Conservation (phyloP, 179 eudicot genomes). For the Beta corolliflora region DNA sequence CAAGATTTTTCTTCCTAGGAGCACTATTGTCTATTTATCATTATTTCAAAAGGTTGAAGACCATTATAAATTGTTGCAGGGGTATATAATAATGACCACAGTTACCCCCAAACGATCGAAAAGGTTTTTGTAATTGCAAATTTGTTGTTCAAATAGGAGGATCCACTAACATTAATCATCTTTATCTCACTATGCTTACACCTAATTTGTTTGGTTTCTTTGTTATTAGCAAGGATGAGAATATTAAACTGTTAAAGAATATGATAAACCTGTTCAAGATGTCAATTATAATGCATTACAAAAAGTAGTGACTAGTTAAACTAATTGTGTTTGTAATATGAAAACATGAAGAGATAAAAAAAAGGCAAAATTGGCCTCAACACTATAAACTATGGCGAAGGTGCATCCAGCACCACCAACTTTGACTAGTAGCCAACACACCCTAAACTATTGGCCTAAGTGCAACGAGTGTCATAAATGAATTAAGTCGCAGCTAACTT, state of each 20-base stretch:
- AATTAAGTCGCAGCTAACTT: too few species aligned
- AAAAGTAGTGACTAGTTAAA: not conserved
- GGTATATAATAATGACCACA: not conserved
- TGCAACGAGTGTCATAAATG: too few species aligned
- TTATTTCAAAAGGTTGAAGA: not conserved
- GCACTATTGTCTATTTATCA: too few species aligned
- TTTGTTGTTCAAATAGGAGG: constrained; percentile 12
- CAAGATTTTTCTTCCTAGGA: too few species aligned
- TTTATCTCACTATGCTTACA: not conserved
- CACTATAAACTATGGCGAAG: too few species aligned
- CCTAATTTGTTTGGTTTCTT: constrained; percentile 16
- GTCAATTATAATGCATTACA: not conserved
- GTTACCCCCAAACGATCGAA: too few species aligned
- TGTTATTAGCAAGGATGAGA: constrained; percentile 4
- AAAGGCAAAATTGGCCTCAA: too few species aligned
- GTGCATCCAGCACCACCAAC: too few species aligned
- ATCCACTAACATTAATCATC: constrained; percentile 17
- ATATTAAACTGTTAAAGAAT: not conserved
- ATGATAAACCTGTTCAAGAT: not conserved
- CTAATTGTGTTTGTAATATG: not conserved
- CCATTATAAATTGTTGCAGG: not conserved
- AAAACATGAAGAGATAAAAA: not conserved
- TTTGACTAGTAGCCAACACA: too few species aligned
- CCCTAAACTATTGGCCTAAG: too few species aligned
- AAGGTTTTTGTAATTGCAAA: not conserved